These are phyloP conservation scores for Apiotrichum brassicae DNA, from an alignment of 1,284 basidiomycete genomes.

Conservation along the genomic window DNA sequence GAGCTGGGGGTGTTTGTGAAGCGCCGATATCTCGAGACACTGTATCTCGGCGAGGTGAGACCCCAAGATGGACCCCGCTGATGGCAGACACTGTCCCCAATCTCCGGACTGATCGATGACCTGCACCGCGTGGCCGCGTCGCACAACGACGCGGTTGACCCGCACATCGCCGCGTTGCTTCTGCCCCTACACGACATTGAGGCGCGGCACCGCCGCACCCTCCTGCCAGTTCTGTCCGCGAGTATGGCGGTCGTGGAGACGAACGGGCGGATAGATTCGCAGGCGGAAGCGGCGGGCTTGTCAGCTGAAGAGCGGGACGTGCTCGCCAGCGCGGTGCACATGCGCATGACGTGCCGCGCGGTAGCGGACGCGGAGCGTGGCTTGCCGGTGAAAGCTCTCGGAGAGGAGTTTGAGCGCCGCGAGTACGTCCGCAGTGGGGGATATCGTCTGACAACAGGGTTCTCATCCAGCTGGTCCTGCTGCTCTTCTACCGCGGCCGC, in stretches of 20 bases:
- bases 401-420: constrained; percentile 34
- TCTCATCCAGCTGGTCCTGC: constrained; percentile 33
- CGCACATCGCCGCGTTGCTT: background rate
- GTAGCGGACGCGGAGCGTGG: constrained; percentile 22
- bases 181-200: constrained; percentile 17
- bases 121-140: constrained; percentile 11
- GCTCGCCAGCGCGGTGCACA: constrained; percentile 19
- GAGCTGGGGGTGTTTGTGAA: constrained; percentile 11
- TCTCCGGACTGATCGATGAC: constrained; percentile 26
- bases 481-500: constrained; percentile 21
- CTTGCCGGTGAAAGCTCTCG: constrained; percentile 15
- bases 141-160: background rate
- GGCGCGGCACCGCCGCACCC: constrained; percentile 23
- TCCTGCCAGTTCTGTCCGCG: constrained; percentile 16
- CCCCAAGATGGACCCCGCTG: background rate
- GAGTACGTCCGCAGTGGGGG: constrained; percentile 25
- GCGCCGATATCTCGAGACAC: constrained; percentile 35
- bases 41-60: constrained; percentile 36
- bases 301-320: constrained; percentile 13
- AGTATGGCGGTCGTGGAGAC: background rate
- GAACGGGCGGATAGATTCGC: background rate
- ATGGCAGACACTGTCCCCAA: constrained; percentile 25
- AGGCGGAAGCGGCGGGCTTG: background rate
- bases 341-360: constrained; percentile 18
- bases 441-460: constrained; percentile 19